Evolutionary conservation across 768 basidiomycete species (phyloP), one percentile per base, ranked within the genome.

Genomic region (Xerocomus spinulosus): DNA sequence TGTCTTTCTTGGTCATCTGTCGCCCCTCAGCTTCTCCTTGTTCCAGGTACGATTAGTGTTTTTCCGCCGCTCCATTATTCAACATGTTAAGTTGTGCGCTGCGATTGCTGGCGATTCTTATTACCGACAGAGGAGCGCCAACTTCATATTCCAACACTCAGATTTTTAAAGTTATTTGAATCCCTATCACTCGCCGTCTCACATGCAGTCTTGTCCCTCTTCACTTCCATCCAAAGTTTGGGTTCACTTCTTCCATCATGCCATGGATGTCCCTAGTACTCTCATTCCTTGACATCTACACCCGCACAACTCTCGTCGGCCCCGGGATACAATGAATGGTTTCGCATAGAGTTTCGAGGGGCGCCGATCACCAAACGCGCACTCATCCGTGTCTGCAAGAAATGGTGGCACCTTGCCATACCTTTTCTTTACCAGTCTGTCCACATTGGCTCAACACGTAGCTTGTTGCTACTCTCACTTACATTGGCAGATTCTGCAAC

Each of bases 341-440:
- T 35, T 36, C 37, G 28, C 32, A 10, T 21, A 7, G 49, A 41
- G 17, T 37, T 61, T 2, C 44, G 62, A 18, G 36, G 35, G 7
- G 48, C 62, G 3, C 52, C 66, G 17, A 4, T 64, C 33, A 66
- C 64, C 24, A 60, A 61, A 25, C 54, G 57, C 8, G 47, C 52
- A 25, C 50, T 65, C 20, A 62, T 66, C 2, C 58, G 60, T 9
- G 64, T 65, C 26, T 66, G 60, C 51, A 64, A 40, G 38, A 55
- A 48, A 42, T 65, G 63, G 63, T 61, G 54, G 52, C 50, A 57
- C 38, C 41, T 66, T 23, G 60, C 64, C 20, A 33, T 45, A 9
- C 57, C 54, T 2, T 50, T 43, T 29, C 62, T 65, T 26, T 62
- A 66, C 33, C 40, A 37, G 34, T 57, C 64, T 13, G 49, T 65